These are phyloP conservation scores for Protomyces inouyei DNA, from an alignment of 1,139 yeast genomes.

Conservation along the genomic window DNA sequence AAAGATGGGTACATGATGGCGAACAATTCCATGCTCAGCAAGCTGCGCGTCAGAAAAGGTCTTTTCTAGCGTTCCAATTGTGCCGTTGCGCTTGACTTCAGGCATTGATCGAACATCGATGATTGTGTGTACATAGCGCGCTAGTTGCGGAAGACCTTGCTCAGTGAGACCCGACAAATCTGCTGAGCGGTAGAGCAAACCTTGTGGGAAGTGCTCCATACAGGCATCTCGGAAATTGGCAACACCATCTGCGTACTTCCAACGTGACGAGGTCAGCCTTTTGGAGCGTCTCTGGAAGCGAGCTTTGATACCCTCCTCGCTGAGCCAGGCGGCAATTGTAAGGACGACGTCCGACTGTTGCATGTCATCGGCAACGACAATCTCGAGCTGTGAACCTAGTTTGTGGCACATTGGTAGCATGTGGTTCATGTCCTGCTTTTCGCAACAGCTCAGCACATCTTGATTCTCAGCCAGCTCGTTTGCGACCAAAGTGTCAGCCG, in stretches of 20 bases:
- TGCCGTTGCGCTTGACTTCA: constrained; percentile 54
- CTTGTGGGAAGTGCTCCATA: constrained; percentile 52
- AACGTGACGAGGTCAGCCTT: neutral
- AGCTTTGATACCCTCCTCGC: neutral
- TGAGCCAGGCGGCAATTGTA: neutral
- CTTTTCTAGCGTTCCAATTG: neutral
- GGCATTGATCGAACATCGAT: constrained; percentile 60
- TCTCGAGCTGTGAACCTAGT: neutral
- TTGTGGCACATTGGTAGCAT: neutral
- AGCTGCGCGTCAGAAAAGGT: neutral
- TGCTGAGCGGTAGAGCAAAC: constrained; percentile 58
- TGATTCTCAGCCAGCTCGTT: neutral
- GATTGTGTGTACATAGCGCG: constrained; percentile 44
- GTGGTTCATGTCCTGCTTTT: neutral
- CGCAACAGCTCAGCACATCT: neutral
- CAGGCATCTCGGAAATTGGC: constrained; percentile 64
- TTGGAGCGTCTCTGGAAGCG: neutral
- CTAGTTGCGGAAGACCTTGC: constrained; percentile 48
- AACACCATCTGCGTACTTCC: constrained; percentile 53
- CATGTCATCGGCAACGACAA: neutral
- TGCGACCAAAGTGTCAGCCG: neutral
- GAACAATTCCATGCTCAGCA: constrained; percentile 37
- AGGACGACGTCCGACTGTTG: neutral
- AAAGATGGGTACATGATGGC: constrained; percentile 60
- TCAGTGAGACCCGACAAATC: constrained; percentile 49